Conservation (phyloP, 1,284 basidiomycete species). For the Apiotrichum montevideense region DNA sequence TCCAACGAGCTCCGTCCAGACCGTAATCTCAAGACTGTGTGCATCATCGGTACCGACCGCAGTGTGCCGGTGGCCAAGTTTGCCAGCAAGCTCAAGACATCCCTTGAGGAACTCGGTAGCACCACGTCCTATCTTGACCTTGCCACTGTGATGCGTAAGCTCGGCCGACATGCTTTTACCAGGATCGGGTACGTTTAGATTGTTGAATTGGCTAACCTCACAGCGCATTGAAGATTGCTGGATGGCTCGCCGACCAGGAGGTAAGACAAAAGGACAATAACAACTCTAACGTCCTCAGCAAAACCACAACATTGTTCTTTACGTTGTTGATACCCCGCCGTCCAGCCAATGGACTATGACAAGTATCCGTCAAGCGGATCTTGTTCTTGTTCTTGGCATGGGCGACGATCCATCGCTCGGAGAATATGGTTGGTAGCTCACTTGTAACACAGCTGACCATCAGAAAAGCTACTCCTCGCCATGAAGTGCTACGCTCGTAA, state of each 20-base stretch:
- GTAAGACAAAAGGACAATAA: slow-evolving; percentile 1
- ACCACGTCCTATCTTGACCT: slow-evolving; percentile 85
- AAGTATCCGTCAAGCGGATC: slow-evolving; percentile 93
- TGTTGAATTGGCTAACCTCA: neutral
- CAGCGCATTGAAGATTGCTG: slow-evolving; percentile 80
- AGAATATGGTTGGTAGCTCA: slow-evolving; percentile 56
- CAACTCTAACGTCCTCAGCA: slow-evolving; percentile 47
- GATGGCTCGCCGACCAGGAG: slow-evolving; percentile 91
- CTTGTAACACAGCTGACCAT: slow-evolving; percentile 3
- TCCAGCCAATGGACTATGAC: slow-evolving; percentile 95
- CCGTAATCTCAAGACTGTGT: slow-evolving; percentile 66
- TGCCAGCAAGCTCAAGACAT: slow-evolving; percentile 73
- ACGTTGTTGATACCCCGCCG: slow-evolving; percentile 88
- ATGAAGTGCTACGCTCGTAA: slow-evolving; percentile 97
- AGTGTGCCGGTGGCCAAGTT: slow-evolving; percentile 82
- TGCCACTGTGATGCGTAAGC: slow-evolving; percentile 77
- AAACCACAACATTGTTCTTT: slow-evolving; percentile 80
- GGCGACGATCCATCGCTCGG: slow-evolving; percentile 81
- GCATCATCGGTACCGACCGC: slow-evolving; percentile 54
- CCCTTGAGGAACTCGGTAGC: slow-evolving; percentile 80
- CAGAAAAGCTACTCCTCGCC: slow-evolving; percentile 71
- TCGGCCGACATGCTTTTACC: slow-evolving; percentile 87
- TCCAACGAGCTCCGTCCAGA: slow-evolving; percentile 63
- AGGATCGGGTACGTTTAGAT: slow-evolving; percentile 56
- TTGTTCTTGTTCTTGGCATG: slow-evolving; percentile 93